Conservation (phyloP, 2,329 filamentous ascomycete species). For the Ceratocystis alfenasii region DNA sequence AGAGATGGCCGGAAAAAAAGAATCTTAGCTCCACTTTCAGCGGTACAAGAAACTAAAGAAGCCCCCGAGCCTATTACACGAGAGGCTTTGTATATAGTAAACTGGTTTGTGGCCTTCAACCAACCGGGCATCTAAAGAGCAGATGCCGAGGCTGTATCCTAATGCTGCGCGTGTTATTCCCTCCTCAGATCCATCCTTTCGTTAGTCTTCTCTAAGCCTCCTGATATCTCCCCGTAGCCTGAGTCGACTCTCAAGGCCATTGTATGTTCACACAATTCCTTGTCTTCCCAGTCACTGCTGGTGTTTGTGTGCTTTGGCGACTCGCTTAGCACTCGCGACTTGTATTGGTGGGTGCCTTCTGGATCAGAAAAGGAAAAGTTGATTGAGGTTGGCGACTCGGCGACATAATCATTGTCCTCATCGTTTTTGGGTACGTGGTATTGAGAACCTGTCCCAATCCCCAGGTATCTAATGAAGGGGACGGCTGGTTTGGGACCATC, state of each 20-base stretch:
- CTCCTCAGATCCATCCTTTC: not conserved
- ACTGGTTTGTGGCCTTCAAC: no score
- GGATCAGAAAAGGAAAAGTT: constrained; percentile 77
- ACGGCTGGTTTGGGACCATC: constrained; percentile 27
- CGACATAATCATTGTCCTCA: constrained; percentile 31
- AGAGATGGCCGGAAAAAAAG: not conserved
- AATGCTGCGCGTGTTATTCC: no score
- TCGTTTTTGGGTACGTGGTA: constrained; percentile 33
- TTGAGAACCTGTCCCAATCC: constrained; percentile 54
- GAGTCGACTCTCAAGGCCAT: constrained; percentile 19
- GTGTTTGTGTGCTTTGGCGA: not conserved
- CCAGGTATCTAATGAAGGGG: constrained; percentile 46
- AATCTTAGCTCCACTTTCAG: not conserved
- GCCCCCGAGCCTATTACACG: no score
- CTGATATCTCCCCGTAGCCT: constrained; percentile 13
- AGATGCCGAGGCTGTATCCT: no score
- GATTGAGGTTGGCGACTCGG: constrained; percentile 68
- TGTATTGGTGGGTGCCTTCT: not conserved
- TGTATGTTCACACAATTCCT: not conserved
- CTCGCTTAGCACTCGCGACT: not conserved
- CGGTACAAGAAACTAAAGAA: not conserved
- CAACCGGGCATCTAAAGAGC: no score
- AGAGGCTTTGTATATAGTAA: no score
- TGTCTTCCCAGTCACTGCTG: not conserved
- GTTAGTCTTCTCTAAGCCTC: not conserved